Base-by-base conservation (phyloP, 176 grass and related monocot genomes). In the Aegilops umbellulata region DNA sequence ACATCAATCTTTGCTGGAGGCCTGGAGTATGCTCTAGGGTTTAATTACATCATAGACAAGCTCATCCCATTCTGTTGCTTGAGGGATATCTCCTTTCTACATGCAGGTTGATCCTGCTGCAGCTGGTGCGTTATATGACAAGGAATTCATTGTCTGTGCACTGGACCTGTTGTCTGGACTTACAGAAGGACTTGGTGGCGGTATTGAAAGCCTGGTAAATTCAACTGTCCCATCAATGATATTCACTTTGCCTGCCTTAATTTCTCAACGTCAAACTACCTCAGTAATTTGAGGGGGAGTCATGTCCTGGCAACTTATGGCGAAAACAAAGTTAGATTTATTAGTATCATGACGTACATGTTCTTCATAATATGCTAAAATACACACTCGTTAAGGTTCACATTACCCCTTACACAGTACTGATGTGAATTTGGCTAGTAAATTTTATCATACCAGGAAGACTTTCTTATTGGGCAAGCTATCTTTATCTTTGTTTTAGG, bases 111-210 rank as follows among this genome's bases (percentile, higher is more conserved):
- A 98, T 92, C 97, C 91, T 80, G 69, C 64, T 31, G 79, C 93
- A 46, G 90, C 92, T 26, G 94, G 93, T 67, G 84, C 85, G 1
- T 87, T 94, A 76, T 98, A 98, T 87, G 97, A 98, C 69, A 98
- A 90, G 80, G 97, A 98, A 62, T 98, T 98, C 75, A 79, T 95
- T 88, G 90, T 98, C 35, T 98, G 97, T 78, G 92, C 97, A 0
- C 79, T 98, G 83, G 97, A 98, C 53, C 65, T 98, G 38, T 82
- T 98, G 84, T 98, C 97, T 69, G 96, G 97, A 55, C 91, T 98
- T 77, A 83, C 88, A 53, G 97, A 95, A 92, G 94, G 93, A 24
- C 90, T 98, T 73, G 92, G 92, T 0, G 34, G 90, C 13, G 82
- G 94, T 69, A 86, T 98, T 14, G 97, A 98, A 91, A 98, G 90